Evolutionary conservation across 139 green algal species (phyloP).

Genomic region (Dunaliella sp.): DNA sequence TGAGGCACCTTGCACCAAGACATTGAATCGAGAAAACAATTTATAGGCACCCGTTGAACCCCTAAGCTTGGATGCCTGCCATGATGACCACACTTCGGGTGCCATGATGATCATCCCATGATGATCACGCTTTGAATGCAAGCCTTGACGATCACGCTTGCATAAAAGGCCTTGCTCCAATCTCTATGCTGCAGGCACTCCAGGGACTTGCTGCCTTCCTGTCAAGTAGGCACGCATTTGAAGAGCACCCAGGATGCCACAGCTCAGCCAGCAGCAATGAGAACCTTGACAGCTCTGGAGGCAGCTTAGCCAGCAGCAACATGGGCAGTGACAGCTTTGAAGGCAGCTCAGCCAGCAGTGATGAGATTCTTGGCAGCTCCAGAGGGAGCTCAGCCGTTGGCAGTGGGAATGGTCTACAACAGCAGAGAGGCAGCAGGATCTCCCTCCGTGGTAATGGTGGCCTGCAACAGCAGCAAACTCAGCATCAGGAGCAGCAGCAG

Average conservation of each 20-base stretch:
- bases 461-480: conserved; percentile 12
- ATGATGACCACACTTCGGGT: background rate
- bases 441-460: conserved; percentile 11
- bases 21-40: too few species aligned
- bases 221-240: background rate
- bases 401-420: background rate
- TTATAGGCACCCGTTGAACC: background rate
- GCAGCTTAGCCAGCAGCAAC: background rate
- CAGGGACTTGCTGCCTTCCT: background rate
- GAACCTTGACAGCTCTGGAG: background rate
- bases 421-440: background rate
- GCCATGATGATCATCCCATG: too few species aligned
- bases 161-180: background rate
- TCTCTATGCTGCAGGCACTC: background rate
- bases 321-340: background rate
- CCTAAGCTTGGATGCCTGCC: background rate
- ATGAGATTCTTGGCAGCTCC: background rate
- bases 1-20: too few species aligned
- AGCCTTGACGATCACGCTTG: too few species aligned
- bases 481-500: conserved; percentile 11
- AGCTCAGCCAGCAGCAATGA: background rate
- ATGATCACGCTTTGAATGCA: too few species aligned
- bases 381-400: background rate
- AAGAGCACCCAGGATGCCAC: background rate
- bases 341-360: background rate